Conservation (phyloP, 805 yeast species). For the Yamadazyma paraphyllophila region DNA sequence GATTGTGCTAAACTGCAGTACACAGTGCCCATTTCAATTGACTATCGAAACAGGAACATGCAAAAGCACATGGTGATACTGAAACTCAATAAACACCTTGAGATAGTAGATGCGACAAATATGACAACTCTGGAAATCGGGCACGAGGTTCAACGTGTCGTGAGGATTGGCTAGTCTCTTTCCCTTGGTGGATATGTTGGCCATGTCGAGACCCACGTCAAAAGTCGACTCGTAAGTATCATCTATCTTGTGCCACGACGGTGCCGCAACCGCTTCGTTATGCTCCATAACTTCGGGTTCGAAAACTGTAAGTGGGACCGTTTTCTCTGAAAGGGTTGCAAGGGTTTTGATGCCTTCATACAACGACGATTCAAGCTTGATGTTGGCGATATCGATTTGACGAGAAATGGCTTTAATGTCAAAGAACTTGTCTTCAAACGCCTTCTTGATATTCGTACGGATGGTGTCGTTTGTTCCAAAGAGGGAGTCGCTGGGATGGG, state of each 20-base stretch:
- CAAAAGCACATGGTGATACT: conserved; percentile 22
- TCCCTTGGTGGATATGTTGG: not conserved
- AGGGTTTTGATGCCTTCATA: conserved; percentile 30
- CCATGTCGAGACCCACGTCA: not conserved
- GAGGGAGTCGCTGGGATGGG: conserved; percentile 6
- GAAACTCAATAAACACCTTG: conserved; percentile 18
- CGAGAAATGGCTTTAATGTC: conserved; percentile 19
- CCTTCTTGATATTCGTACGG: conserved; percentile 20
- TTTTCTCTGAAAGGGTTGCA: conserved; percentile 25
- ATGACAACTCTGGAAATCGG: conserved; percentile 37
- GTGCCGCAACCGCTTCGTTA: not conserved
- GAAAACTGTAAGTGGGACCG: conserved; percentile 21
- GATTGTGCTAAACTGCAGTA: no score
- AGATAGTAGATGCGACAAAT: conserved; percentile 29
- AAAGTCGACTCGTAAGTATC: conserved; percentile 5
- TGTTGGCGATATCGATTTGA: conserved; percentile 24
- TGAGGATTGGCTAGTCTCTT: not conserved
- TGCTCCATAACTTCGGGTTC: conserved; percentile 15
- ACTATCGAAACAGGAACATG: conserved; percentile 29
- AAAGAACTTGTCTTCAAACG: conserved; percentile 18
- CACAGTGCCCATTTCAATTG: no score
- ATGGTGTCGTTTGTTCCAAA: conserved; percentile 23
- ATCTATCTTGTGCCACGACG: conserved; percentile 12
- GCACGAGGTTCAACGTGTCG: conserved; percentile 31
- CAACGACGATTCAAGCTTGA: conserved; percentile 28